A percentile compares a stretch with the other conserved stretches of the same genome.
Evolutionary conservation across 179 eudicot species (phyloP).

Genomic region (Drosera spatulata): DNA sequence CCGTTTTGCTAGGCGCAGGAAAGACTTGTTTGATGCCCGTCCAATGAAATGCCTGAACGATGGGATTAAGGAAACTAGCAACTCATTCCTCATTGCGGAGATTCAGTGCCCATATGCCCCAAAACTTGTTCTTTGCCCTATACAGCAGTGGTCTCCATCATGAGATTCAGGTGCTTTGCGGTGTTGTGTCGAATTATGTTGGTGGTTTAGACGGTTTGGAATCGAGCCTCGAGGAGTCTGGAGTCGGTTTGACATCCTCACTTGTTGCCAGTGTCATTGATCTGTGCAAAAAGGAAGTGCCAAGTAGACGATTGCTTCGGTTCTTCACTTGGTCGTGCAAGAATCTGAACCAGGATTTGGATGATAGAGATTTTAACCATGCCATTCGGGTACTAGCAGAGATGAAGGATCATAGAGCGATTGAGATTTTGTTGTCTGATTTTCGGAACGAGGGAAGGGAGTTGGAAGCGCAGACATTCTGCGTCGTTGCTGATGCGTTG

Average conservation of each 20-base stretch:
- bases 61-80: too few species aligned
- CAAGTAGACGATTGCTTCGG: constrained; percentile 46
- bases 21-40: too few species aligned
- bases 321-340: constrained; percentile 55
- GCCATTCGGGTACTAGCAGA: constrained; percentile 43
- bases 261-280: constrained; percentile 42
- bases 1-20: too few species aligned
- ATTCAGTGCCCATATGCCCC: too few species aligned
- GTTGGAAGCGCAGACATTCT: constrained; percentile 37
- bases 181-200: constrained; percentile 29
- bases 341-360: constrained; percentile 23
- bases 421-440: constrained; percentile 39
- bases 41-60: too few species aligned
- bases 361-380: constrained; percentile 32
- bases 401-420: constrained; percentile 43
- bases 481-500: constrained; percentile 31
- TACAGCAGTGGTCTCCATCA: not conserved
- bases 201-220: constrained; percentile 51
- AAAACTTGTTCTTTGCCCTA: too few species aligned
- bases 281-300: constrained; percentile 38
- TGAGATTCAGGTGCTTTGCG: constrained; percentile 26
- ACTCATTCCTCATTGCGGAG: too few species aligned
- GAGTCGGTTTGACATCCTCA: constrained; percentile 23
- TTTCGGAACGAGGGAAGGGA: constrained; percentile 33
- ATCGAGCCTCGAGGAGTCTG: constrained; percentile 22